Evolutionary conservation across 1,284 basidiomycete species (phyloP).

Genomic region (Uromyces viciae-fabae): DNA sequence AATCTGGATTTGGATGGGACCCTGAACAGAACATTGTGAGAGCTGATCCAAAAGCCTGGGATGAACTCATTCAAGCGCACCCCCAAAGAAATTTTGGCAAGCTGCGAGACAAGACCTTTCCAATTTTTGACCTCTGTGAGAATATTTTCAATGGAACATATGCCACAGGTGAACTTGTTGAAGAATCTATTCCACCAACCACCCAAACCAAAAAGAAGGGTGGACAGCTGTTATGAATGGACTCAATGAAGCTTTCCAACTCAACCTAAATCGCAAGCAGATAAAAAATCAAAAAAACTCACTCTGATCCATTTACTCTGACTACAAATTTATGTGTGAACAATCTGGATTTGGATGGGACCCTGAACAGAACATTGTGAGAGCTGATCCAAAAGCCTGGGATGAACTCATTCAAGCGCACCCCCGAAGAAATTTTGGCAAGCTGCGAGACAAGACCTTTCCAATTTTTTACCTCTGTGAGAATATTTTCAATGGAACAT

Average conservation of each 20-base stretch:
- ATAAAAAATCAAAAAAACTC: not conserved
- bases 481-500: too few relatives aligned
- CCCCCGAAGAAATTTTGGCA: too few relatives aligned
- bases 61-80: not conserved
- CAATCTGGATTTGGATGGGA: not conserved
- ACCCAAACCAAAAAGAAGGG: not conserved
- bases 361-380: not conserved
- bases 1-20: conserved; percentile 1
- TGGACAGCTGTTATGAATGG: not conserved
- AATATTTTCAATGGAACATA: not conserved
- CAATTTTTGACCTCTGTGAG: not conserved
- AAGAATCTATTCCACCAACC: not conserved
- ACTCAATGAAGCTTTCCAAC: not conserved
- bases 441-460: too few relatives aligned
- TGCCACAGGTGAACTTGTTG: not conserved
- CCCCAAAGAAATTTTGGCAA: not conserved
- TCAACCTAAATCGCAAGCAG: too few relatives aligned
- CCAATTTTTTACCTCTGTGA: too few relatives aligned
- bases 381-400: not conserved
- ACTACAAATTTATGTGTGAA: not conserved
- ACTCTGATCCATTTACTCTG: not conserved
- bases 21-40: not conserved
- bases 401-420: too few relatives aligned
- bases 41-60: not conserved
- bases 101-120: not conserved